Evolutionary conservation across 306 rosid genomes (phyloP), one percentile per base, ranked within the genome.

Genomic region (Arachis stenosperma): DNA sequence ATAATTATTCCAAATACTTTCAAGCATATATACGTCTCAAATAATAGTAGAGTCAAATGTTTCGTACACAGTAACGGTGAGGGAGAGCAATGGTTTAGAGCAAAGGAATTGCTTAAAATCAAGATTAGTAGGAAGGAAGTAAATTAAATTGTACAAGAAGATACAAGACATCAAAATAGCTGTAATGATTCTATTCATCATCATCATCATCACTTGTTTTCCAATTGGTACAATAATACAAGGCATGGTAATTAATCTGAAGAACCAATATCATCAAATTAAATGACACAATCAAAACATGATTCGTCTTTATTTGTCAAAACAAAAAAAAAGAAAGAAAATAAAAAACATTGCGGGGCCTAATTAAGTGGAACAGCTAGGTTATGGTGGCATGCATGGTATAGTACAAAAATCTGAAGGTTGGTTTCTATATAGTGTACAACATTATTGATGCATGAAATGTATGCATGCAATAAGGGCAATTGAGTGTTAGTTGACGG

Each of bases 401-500:
- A 79, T 79, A 1, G 81, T 71, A 81, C 84, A 81, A 64, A 76
- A 67, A 14, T 69, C 57, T 78, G 56, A 73, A 36, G 60, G 5
- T 41, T 65, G 67, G 72, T 27, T 77, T 43, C 46, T 36, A 73
- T 36, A 73, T 44, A 51, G 76, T 75, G 83, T 81, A 78, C 79
- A 81, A 74, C 75, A 22, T 22, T 22, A 22, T 22, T 22, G 27
- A 79, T 72, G 82, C 79, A 74, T 69, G 78, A 9, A 71, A 70
- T 17, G 17, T 17, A 79, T 72, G 82, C 79, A 74, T 69, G 78
- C 7, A 71, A 70, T 48, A 61, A 65, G 64, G 75, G 50, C 56
- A 9, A 46, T 54, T 8, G 8, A 69, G 48, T 67, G 65, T 70
- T 77, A 84, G 77, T 87, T 78, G 50, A 86, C 85, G 37, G 89